phyloP scores from a whole-genome alignment of 352 stramenopile genomes.

The Saprolegnia parasitica region DNA sequence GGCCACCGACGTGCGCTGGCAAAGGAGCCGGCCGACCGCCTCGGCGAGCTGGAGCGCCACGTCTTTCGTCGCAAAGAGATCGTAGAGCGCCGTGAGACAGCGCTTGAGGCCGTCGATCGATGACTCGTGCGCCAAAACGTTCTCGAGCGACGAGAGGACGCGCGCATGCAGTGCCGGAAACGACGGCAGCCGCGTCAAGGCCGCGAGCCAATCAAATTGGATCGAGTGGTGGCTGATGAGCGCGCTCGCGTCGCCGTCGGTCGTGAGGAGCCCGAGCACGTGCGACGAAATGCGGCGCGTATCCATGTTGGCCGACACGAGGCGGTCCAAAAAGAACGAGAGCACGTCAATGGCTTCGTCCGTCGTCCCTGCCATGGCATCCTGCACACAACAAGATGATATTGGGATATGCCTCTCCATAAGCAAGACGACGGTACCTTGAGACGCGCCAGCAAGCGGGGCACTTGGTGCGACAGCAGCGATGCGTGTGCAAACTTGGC shows the following conservation, averaged over 20 bases:
- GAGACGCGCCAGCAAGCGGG: slow-evolving; percentile 29
- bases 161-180: slow-evolving; percentile 51
- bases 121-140: slow-evolving; percentile 62
- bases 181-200: slow-evolving; percentile 60
- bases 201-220: slow-evolving; percentile 64
- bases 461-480: slow-evolving; percentile 34
- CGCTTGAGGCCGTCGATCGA: slow-evolving; percentile 57
- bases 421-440: slow-evolving; percentile 40
- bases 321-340: slow-evolving; percentile 64
- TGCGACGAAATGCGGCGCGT: slow-evolving; percentile 58
- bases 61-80: slow-evolving; percentile 40
- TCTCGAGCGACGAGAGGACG: slow-evolving; percentile 64
- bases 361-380: slow-evolving; percentile 37
- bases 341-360: slow-evolving; percentile 36
- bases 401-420: slow-evolving; percentile 26
- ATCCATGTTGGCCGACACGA: slow-evolving; percentile 46
- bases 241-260: slow-evolving; percentile 22
- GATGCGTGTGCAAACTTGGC: slow-evolving; percentile 29
- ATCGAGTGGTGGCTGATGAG: slow-evolving; percentile 34
- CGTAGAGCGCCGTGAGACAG: slow-evolving; percentile 62
- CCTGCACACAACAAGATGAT: slow-evolving; percentile 54
- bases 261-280: slow-evolving; percentile 58
- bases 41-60: slow-evolving; percentile 44
- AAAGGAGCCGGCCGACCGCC: slow-evolving; percentile 62
- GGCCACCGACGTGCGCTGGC: slow-evolving; percentile 56